A percentile compares a stretch with the other conserved stretches of the same genome.
Evolutionary conservation across 2,329 filamentous ascomycete genomes (phyloP).

Genomic region (Cercospora beticola): DNA sequence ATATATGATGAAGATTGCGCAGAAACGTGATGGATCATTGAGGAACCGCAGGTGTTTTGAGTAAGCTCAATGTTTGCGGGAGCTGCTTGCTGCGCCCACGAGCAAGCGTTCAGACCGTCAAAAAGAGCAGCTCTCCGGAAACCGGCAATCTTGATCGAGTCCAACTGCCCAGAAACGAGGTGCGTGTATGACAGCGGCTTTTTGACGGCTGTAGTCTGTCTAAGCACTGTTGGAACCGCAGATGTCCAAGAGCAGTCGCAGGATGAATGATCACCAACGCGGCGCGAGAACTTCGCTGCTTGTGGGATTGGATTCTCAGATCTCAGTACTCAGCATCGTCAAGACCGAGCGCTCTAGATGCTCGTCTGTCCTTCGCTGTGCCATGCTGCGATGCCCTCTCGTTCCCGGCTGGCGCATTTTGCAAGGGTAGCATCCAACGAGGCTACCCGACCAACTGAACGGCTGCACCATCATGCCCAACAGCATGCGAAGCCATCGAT

Average conservation of each 20-base stretch:
- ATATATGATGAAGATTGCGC: not conserved
- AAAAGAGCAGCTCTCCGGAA: not conserved
- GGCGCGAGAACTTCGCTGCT: not conserved
- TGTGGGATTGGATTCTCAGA: not conserved
- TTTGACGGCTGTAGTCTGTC: not conserved
- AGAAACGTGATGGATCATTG: not conserved
- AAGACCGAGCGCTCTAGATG: not conserved
- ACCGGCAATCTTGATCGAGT: fast-evolving
- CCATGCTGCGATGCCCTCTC: not conserved
- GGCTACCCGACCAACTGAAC: not conserved
- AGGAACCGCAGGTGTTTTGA: not conserved
- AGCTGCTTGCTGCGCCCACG: not conserved
- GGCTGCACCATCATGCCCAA: not conserved
- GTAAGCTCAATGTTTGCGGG: not conserved
- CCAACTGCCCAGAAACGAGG: not conserved
- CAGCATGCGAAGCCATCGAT: not conserved
- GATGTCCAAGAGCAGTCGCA: not conserved
- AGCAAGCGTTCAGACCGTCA: not conserved
- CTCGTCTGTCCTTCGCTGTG: not conserved
- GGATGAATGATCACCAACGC: not conserved
- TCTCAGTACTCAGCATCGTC: not conserved
- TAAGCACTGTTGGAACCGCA: not conserved
- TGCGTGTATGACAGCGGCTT: fast-evolving
- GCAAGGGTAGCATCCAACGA: not conserved
- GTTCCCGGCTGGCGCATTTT: not conserved